These are phyloP conservation scores for Penicillium occitanis DNA, from an alignment of 2,329 filamentous ascomycete genomes.

Conservation along the genomic window DNA sequence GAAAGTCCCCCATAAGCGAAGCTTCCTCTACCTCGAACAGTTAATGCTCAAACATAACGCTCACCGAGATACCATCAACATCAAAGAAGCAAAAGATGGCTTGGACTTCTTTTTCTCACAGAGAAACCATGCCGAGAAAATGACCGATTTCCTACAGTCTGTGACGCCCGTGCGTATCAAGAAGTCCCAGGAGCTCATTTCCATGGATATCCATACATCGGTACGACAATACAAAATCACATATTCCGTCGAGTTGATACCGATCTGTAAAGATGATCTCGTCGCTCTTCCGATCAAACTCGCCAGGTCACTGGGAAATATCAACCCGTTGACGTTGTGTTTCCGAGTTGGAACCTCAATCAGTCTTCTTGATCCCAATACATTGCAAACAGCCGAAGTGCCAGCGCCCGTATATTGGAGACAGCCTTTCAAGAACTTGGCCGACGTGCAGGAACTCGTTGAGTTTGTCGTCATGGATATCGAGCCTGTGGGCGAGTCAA, in stretches of 20 bases:
- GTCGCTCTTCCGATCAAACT: conserved; percentile 89
- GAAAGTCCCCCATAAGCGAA: conserved; percentile 94
- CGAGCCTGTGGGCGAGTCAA: conserved; percentile 71
- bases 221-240: conserved; percentile 94
- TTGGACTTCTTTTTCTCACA: conserved; percentile 94
- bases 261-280: conserved; percentile 95
- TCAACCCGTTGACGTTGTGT: conserved; percentile 81
- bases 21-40: conserved; percentile 82
- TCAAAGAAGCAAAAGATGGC: conserved; percentile 93
- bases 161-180: conserved; percentile 76
- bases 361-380: conserved; percentile 85
- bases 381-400: conserved; percentile 86
- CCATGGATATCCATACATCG: conserved; percentile 85
- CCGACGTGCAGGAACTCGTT: conserved; percentile 78
- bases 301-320: conserved; percentile 84
- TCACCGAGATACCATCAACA: conserved; percentile 92
- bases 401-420: conserved; percentile 85
- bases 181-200: conserved; percentile 90
- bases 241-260: conserved; percentile 83
- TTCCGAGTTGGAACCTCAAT: conserved; percentile 84
- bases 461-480: conserved; percentile 97
- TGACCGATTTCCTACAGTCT: conserved; percentile 84
- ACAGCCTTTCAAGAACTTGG: conserved; percentile 76
- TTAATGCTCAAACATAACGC: conserved; percentile 92
- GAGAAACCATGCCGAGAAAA: conserved; percentile 87